Conservation (phyloP, 306 rosid genomes). For the Macrotyloma uniflorum region DNA sequence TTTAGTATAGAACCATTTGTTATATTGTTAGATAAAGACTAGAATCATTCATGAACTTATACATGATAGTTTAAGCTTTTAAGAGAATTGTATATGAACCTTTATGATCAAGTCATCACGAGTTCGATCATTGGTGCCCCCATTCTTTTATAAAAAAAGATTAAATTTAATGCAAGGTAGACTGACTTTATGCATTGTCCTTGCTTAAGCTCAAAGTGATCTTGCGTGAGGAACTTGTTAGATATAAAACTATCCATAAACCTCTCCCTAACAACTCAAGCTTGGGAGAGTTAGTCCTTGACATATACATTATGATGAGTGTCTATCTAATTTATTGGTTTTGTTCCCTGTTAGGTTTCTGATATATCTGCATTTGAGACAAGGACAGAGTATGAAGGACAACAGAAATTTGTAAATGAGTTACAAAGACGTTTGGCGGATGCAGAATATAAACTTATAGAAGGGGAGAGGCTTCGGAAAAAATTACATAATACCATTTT, state of each 20-base stretch:
- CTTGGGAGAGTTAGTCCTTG: too few relatives aligned
- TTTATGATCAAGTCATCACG: neutral
- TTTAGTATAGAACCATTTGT: neutral
- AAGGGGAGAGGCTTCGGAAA: slow-evolving; percentile 92
- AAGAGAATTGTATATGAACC: neutral
- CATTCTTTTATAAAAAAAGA: neutral
- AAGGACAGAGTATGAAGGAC: slow-evolving; percentile 77
- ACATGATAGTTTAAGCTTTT: neutral
- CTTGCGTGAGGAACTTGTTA: neutral
- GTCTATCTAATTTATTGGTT: slow-evolving; percentile 26
- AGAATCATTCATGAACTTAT: neutral
- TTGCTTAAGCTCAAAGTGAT: neutral
- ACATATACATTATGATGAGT: neutral
- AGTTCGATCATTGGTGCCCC: neutral
- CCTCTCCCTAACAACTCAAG: neutral
- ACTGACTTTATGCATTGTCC: neutral
- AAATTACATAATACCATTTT: slow-evolving; percentile 90
- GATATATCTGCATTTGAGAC: slow-evolving; percentile 73
- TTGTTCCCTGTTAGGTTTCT: slow-evolving; percentile 55
- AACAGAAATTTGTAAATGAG: slow-evolving; percentile 63
- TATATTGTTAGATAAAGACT: neutral
- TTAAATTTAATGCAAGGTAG: neutral
- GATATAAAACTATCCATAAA: neutral
- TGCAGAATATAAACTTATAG: slow-evolving; percentile 82
- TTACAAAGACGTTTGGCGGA: slow-evolving; percentile 74